These are phyloP conservation scores for Hyphodiscus sp. DNA, from an alignment of 2,329 filamentous ascomycete genomes.

Conservation along the genomic window DNA sequence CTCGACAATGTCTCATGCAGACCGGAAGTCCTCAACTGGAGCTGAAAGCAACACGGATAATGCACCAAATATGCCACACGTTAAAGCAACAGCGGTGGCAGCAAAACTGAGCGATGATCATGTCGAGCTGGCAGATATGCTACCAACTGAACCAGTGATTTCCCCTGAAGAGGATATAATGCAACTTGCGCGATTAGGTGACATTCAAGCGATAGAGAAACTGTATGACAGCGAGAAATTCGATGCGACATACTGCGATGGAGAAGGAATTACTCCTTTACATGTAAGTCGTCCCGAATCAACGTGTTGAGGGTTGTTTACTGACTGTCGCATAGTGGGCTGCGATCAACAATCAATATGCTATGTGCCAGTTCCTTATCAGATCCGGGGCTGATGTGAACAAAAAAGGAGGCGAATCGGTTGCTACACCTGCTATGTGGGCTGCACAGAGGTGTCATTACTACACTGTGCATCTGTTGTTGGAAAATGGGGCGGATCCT, in stretches of 20 bases:
- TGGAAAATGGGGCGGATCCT: conserved; percentile 87
- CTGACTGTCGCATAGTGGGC: conserved; percentile 66
- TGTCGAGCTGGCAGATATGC: conserved; percentile 31
- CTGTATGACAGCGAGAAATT: conserved; percentile 78
- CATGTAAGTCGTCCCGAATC: conserved; percentile 56
- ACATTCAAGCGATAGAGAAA: conserved; percentile 80
- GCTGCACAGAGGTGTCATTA: conserved; percentile 95
- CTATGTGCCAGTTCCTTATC: conserved; percentile 92
- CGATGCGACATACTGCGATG: conserved; percentile 77
- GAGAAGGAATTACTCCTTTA: conserved; percentile 89
- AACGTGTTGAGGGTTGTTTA: background rate
- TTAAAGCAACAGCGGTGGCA: conserved; percentile 46
- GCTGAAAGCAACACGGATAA: conserved; percentile 18
- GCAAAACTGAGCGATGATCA: conserved; percentile 45
- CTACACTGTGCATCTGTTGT: conserved; percentile 88
- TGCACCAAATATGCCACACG: conserved; percentile 45
- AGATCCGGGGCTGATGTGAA: conserved; percentile 77
- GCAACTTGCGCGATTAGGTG: conserved; percentile 86
- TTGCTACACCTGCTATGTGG: conserved; percentile 94
- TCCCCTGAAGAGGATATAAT: conserved; percentile 73
- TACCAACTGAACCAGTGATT: conserved; percentile 16
- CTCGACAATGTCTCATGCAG: conserved; percentile 20
- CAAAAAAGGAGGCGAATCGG: conserved; percentile 88
- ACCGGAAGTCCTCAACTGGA: conserved; percentile 12
- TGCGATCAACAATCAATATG: conserved; percentile 97